Conservation (phyloP, 2,329 filamentous ascomycete genomes). For the Hansfordia pulvinata region DNA sequence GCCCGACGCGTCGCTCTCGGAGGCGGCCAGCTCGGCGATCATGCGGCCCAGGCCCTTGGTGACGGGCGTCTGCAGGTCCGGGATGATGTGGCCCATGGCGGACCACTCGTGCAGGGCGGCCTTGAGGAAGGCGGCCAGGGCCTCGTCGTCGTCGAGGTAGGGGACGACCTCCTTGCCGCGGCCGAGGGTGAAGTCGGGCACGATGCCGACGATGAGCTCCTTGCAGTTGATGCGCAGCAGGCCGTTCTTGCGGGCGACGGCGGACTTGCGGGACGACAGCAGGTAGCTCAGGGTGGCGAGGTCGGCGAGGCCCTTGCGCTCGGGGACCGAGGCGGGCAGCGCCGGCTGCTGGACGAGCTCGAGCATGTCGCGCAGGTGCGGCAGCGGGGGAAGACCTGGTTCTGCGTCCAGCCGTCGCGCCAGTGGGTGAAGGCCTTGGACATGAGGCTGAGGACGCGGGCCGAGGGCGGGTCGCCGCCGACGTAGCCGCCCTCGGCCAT, state of each 20-base stretch:
- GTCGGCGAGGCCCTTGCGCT: too few relatives aligned
- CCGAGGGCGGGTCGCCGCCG: constrained; percentile 2
- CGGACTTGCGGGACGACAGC: too few relatives aligned
- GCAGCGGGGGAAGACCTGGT: constrained; percentile 2
- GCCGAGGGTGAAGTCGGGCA: constrained; percentile 3
- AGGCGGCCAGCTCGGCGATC: too few relatives aligned
- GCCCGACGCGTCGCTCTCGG: too few relatives aligned
- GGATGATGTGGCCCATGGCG: constrained; percentile 3
- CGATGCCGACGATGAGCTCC: constrained; percentile 2
- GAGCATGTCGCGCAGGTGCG: too few relatives aligned
- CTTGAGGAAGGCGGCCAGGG: constrained; percentile 1
- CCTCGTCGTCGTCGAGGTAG: constrained; percentile 3
- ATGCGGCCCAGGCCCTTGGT: constrained; percentile 1
- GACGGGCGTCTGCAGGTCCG: constrained; percentile 1
- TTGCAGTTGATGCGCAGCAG: not conserved
- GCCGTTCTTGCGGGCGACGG: too few relatives aligned
- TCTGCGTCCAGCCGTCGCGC: constrained; percentile 3
- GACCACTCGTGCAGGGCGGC: constrained; percentile 2
- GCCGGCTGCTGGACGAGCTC: too few relatives aligned
- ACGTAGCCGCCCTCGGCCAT: constrained; percentile 2
- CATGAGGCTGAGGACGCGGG: constrained; percentile 3
- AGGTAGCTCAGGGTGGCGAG: too few relatives aligned
- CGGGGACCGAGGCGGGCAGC: too few relatives aligned
- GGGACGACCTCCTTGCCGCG: constrained; percentile 3
- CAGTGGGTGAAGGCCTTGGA: constrained; percentile 3